Percentiles rank a stretch among this genome's conserved stretches.
Conservation (phyloP, 257 asterid species). For the Schizonepeta tenuifolia region DNA sequence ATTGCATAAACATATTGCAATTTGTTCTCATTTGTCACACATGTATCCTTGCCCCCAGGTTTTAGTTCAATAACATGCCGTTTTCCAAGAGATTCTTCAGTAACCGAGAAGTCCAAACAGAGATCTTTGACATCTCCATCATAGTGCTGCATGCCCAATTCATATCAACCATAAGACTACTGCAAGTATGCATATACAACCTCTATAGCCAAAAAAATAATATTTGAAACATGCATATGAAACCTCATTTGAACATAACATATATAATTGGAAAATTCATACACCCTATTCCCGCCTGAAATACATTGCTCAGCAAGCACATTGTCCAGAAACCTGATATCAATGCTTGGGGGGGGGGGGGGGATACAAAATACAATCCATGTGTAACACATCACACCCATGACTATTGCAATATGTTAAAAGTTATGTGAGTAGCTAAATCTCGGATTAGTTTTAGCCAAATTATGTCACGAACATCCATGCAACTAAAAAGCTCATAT, state of each 20-base stretch:
- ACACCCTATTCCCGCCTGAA: conserved; percentile 23
- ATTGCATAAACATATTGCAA: conserved; percentile 94
- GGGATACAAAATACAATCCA: background rate
- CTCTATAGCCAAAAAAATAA: background rate
- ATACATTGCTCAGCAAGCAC: conserved; percentile 10
- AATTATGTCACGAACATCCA: background rate
- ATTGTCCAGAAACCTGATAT: conserved; percentile 11
- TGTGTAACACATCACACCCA: background rate
- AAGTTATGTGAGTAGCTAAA: background rate
- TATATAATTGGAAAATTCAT: conserved; percentile 12
- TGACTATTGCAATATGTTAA: background rate
- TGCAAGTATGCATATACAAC: conserved; percentile 25
- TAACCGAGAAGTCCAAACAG: conserved; percentile 89
- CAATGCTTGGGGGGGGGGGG: background rate
- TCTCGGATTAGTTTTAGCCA: background rate
- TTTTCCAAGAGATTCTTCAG: conserved; percentile 86
- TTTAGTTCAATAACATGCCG: conserved; percentile 80
- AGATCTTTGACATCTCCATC: conserved; percentile 87
- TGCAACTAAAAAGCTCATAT: background rate
- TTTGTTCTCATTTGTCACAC: conserved; percentile 89
- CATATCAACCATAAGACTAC: conserved; percentile 34
- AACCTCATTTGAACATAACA: conserved; percentile 25
- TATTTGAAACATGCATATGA: background rate
- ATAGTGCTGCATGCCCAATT: conserved; percentile 70
- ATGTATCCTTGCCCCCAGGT: conserved; percentile 86